Conservation (phyloP, 2,329 filamentous ascomycete species). For the Phaeophleospora eucalypticola region DNA sequence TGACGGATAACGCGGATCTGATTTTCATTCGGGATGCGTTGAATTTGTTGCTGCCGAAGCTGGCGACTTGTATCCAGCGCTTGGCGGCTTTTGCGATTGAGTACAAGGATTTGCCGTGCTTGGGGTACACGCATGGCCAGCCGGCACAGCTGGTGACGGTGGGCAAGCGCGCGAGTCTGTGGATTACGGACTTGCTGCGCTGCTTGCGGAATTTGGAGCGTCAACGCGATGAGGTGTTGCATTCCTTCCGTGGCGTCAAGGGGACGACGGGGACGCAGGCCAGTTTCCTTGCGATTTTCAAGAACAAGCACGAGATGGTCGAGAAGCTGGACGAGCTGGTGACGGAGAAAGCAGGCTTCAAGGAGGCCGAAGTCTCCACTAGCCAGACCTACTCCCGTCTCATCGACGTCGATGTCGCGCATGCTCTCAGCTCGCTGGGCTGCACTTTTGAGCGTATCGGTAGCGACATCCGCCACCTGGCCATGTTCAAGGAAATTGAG, state of each 20-base stretch:
- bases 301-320: slow-evolving; percentile 56
- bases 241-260: slow-evolving; percentile 67
- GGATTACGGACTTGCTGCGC: slow-evolving; percentile 71
- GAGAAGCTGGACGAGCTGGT: slow-evolving; percentile 61
- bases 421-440: slow-evolving; percentile 74
- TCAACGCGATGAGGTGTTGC: slow-evolving; percentile 59
- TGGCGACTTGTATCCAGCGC: slow-evolving; percentile 74
- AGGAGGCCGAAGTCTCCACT: slow-evolving; percentile 59
- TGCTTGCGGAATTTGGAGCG: slow-evolving; percentile 71
- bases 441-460: slow-evolving; percentile 74
- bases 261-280: slow-evolving; percentile 76
- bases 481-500: slow-evolving; percentile 76
- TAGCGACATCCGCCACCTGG: slow-evolving; percentile 69
- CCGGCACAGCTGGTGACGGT: slow-evolving; percentile 55
- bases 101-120: slow-evolving; percentile 67
- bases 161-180: slow-evolving; percentile 65
- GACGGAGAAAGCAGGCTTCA: slow-evolving; percentile 63
- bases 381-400: slow-evolving; percentile 76
- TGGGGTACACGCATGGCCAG: slow-evolving; percentile 74
- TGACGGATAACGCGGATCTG: slow-evolving; percentile 73
- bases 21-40: slow-evolving; percentile 73
- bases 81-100: slow-evolving; percentile 67
- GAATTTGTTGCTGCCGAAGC: slow-evolving; percentile 70
- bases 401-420: slow-evolving; percentile 75
- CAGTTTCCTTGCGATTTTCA: slow-evolving; percentile 68